phyloP scores from a whole-genome alignment of 140 eudicot genomes.

The Stevia rebaudiana region DNA sequence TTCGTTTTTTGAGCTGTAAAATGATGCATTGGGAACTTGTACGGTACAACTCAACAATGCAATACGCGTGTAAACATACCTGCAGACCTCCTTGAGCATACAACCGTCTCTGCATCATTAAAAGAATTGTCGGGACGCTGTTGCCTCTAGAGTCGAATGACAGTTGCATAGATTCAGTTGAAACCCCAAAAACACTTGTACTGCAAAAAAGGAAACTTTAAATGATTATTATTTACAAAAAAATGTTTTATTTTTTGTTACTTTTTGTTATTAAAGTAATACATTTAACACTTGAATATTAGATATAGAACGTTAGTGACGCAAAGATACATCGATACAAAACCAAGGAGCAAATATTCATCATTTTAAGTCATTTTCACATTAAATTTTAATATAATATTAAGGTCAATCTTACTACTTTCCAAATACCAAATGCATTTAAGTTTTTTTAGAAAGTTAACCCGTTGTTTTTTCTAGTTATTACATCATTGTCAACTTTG shows the following conservation, averaged over 20 bases:
- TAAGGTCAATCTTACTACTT: not conserved
- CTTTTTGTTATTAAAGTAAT: not conserved
- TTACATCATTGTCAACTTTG: not conserved
- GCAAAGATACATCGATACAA: not conserved
- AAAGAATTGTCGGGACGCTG: conserved; percentile 84
- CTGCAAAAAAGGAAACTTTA: conserved; percentile 29
- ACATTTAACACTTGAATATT: not conserved
- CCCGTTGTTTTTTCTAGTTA: not conserved
- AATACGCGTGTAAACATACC: conserved; percentile 35
- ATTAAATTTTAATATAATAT: not conserved
- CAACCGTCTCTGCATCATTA: conserved; percentile 86
- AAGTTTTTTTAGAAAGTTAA: not conserved
- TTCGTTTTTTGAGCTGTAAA: conserved; percentile 13
- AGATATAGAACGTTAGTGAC: not conserved
- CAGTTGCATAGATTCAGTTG: conserved; percentile 96
- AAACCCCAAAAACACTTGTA: conserved; percentile 87
- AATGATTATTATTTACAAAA: not conserved
- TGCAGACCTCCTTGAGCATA: conserved; percentile 83
- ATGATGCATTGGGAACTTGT: not conserved
- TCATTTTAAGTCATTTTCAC: not conserved
- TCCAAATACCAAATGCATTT: not conserved
- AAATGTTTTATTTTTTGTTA: not conserved
- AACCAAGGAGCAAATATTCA: not conserved
- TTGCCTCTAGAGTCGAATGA: conserved; percentile 93
- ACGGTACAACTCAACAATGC: conserved; percentile 3